These are phyloP conservation scores for Hypoxylon crocopeplum DNA, from an alignment of 495 filamentous ascomycete genomes.

Conservation along the genomic window DNA sequence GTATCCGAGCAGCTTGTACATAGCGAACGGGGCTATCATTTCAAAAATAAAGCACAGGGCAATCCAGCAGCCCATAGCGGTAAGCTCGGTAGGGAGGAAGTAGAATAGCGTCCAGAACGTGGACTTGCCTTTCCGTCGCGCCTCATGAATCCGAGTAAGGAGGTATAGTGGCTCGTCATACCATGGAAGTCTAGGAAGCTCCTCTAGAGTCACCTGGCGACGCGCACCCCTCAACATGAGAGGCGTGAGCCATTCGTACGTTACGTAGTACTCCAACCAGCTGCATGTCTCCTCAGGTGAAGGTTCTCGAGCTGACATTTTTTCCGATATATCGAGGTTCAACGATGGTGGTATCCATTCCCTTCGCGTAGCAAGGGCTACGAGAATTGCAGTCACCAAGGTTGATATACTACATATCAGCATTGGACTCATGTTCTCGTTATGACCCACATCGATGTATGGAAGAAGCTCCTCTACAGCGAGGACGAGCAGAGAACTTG, in stretches of 20 bases:
- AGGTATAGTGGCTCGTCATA: constrained; percentile 57
- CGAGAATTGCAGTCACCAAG: constrained; percentile 39
- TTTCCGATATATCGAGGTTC: constrained; percentile 34
- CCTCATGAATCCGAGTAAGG: constrained; percentile 46
- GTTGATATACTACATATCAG: constrained; percentile 35
- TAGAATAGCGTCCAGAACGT: constrained; percentile 51
- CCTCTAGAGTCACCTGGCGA: constrained; percentile 51
- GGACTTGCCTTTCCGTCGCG: constrained; percentile 47
- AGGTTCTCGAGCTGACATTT: constrained; percentile 38
- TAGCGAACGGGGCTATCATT: constrained; percentile 52
- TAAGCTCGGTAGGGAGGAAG: constrained; percentile 48
- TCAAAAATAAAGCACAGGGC: constrained; percentile 45
- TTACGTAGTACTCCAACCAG: constrained; percentile 54
- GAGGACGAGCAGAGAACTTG: constrained; percentile 37
- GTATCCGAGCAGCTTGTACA: constrained; percentile 53
- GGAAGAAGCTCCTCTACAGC: constrained; percentile 41
- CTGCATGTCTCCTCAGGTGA: constrained; percentile 59
- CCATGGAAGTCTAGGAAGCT: constrained; percentile 56
- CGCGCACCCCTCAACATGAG: constrained; percentile 53
- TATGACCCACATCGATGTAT: constrained; percentile 36
- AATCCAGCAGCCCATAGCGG: constrained; percentile 48
- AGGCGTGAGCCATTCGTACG: constrained; percentile 57
- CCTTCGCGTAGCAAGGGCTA: constrained; percentile 45
- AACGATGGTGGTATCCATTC: constrained; percentile 49
- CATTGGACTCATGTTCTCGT: constrained; percentile 17